Base-by-base conservation (phyloP, 352 stramenopile genomes). In the Globisporangium echinulatum region DNA sequence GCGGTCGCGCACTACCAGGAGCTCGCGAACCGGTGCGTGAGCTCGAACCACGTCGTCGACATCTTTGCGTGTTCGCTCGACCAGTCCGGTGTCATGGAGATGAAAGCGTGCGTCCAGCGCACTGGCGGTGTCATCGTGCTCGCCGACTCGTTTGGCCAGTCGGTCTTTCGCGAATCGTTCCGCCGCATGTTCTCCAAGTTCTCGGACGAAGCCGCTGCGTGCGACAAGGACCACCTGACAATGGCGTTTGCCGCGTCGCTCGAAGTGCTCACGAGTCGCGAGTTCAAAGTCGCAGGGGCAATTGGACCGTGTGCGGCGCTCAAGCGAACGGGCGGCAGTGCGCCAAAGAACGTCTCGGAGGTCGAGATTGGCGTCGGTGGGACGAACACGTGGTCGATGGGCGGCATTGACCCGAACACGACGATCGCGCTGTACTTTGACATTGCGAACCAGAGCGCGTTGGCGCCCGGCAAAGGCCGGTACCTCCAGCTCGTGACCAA, bases 341-440 rank as follows among this genome's bases (percentile, higher is more conserved):
- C 79, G 8, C 68, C 75, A 5, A 94, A 94, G 74, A 95, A 98
- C 72, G 97, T 99, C 19, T 96, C 92, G 39, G 97, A 99, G 64
- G 89, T 97, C 42, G 93, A 98, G 72, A 97, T 99, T 52, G 97
- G 97, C 49, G 75, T 96, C 15, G 82, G 81, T n/a, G 82, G 82
- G 44, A 93, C 83, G 15, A 94, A 95, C 63, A 75, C 77, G 50
- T 99, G 98, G 98, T 96, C 90, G 63, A 88, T 99, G 70, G 97
- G 97, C 44, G 97, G 96, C 46, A 85, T 99, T 52, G 97, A 99
- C 68, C 97, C 97, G 19, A 89, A 94, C 53, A 99, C 96, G n/a
- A 99, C 97, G 1, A 70, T 99, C 49, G 97, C 97, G 56, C 78
- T 99, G 58, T 99, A 99, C 78, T 99, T 99, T 80, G 98, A 99